Percentiles rank a stretch among this genome's conserved stretches.
Evolutionary conservation across 352 stramenopile species (phyloP).

Genomic region (Phytophthora pinifolia): DNA sequence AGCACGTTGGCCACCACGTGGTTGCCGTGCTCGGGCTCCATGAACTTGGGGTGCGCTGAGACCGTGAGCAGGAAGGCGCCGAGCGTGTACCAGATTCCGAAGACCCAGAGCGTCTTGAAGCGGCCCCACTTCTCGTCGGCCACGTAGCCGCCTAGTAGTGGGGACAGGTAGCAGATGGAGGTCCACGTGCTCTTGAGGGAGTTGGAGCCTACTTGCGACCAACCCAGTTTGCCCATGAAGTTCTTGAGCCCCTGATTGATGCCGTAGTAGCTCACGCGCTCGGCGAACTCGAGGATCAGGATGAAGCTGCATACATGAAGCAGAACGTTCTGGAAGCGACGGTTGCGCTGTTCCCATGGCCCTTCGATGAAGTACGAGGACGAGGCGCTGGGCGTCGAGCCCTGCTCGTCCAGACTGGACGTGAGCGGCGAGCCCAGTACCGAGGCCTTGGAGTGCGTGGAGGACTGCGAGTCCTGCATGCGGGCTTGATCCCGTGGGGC

Average conservation of each 20-base stretch:
- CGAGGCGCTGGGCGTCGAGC: slow-evolving; percentile 46
- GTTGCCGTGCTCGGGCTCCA: slow-evolving; percentile 40
- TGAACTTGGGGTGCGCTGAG: slow-evolving; percentile 63
- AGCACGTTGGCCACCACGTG: slow-evolving; percentile 60
- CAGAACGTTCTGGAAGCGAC: slow-evolving; percentile 81
- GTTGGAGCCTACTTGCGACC: slow-evolving; percentile 80
- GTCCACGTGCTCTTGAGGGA: slow-evolving; percentile 90
- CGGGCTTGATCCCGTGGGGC: slow-evolving; percentile 2
- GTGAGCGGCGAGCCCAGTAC: slow-evolving; percentile 36
- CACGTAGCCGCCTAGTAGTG: slow-evolving; percentile 81
- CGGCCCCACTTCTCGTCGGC: slow-evolving; percentile 87
- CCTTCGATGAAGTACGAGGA: slow-evolving; percentile 79
- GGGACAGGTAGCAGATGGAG: slow-evolving; percentile 85
- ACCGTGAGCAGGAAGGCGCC: slow-evolving; percentile 68
- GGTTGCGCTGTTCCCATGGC: slow-evolving; percentile 75
- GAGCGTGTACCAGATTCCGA: slow-evolving; percentile 77
- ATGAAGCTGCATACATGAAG: slow-evolving; percentile 88
- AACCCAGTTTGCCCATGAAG: slow-evolving; percentile 76
- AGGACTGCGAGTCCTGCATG: slow-evolving; percentile 49
- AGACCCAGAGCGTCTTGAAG: slow-evolving; percentile 83
- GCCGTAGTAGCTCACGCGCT: slow-evolving; percentile 86
- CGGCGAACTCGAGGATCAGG: slow-evolving; percentile 83
- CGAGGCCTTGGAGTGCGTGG: slow-evolving; percentile 55
- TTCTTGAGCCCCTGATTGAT: slow-evolving; percentile 90
- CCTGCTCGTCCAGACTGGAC: slow-evolving; percentile 38